Evolutionary conservation across 202 grass and related monocot genomes (phyloP).

Genomic region (Schoenoplectus tabernaemontani): DNA sequence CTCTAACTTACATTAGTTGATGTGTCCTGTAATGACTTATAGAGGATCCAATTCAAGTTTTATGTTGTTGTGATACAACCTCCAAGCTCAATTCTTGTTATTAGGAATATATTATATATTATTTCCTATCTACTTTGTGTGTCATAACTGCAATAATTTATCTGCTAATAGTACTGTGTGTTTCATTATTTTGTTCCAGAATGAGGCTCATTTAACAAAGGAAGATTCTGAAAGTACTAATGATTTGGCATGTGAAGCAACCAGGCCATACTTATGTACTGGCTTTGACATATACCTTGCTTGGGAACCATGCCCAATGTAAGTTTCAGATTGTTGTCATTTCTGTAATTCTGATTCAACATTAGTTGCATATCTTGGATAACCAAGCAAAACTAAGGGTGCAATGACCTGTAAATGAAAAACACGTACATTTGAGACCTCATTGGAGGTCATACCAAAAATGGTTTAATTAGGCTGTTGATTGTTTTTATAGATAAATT

Average conservation of each 20-base stretch:
- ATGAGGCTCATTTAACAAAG: constrained; percentile 5
- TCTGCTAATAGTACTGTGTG: background rate
- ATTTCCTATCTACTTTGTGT: background rate
- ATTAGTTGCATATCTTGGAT: background rate
- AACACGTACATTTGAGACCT: background rate
- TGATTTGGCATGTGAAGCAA: constrained; percentile 31
- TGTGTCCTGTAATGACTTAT: constrained; percentile 2
- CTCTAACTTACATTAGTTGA: constrained; percentile 15
- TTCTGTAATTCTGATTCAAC: background rate
- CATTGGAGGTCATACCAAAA: background rate
- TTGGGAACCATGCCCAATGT: constrained; percentile 92
- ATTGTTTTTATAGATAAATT: background rate
- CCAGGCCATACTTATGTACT: constrained; percentile 85
- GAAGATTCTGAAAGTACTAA: constrained; percentile 7
- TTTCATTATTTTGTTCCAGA: background rate
- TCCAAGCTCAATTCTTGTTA: background rate
- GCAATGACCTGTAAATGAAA: background rate
- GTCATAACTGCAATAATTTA: background rate
- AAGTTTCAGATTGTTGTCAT: constrained; percentile 20
- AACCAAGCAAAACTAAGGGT: background rate
- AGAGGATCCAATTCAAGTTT: background rate
- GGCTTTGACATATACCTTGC: constrained; percentile 89
- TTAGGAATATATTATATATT: background rate
- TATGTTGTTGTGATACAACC: background rate
- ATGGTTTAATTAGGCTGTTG: background rate